Evolutionary conservation across 495 filamentous ascomycete species (phyloP).

Genomic region (Monascus purpureus): DNA sequence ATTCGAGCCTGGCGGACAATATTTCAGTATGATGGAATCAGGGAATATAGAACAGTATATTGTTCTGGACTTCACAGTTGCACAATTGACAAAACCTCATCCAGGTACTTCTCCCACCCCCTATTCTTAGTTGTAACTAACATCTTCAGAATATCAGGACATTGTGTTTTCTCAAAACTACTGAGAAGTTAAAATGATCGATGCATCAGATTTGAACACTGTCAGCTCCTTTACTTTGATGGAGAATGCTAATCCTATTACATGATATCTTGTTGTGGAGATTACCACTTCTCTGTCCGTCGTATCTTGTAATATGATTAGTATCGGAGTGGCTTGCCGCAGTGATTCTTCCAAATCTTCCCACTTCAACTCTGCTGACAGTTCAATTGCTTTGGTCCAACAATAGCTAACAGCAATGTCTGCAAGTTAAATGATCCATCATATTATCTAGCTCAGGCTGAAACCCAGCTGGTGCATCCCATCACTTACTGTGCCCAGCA

Average conservation of each 20-base stretch:
- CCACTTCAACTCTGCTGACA: too few relatives aligned
- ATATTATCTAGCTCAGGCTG: too few relatives aligned
- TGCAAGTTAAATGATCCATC: too few relatives aligned
- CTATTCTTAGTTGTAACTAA: constrained; percentile 7
- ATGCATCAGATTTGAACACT: constrained; percentile 5
- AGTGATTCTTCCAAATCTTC: too few relatives aligned
- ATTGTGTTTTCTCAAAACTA: constrained; percentile 9
- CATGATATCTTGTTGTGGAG: constrained; percentile 3
- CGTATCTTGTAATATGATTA: too few relatives aligned
- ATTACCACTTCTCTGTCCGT: not conserved
- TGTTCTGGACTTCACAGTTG: constrained; percentile 12
- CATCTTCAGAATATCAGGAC: constrained; percentile 8
- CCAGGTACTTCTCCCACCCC: constrained; percentile 8
- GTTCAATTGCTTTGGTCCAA: too few relatives aligned
- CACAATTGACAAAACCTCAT: constrained; percentile 5
- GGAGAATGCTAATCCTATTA: constrained; percentile 15
- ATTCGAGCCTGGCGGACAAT: constrained; percentile 9
- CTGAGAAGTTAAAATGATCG: constrained; percentile 5
- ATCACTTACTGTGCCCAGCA: too few relatives aligned
- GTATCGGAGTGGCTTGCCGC: too few relatives aligned
- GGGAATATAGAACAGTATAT: constrained; percentile 10
- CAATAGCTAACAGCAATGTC: too few relatives aligned
- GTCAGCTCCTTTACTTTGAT: constrained; percentile 5
- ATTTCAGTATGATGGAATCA: constrained; percentile 7
- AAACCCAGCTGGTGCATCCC: too few relatives aligned